Percentiles rank a stretch among this genome's conserved stretches.
Conservation (phyloP, 129 eudicot species). For the Pulicaria dysenterica region DNA sequence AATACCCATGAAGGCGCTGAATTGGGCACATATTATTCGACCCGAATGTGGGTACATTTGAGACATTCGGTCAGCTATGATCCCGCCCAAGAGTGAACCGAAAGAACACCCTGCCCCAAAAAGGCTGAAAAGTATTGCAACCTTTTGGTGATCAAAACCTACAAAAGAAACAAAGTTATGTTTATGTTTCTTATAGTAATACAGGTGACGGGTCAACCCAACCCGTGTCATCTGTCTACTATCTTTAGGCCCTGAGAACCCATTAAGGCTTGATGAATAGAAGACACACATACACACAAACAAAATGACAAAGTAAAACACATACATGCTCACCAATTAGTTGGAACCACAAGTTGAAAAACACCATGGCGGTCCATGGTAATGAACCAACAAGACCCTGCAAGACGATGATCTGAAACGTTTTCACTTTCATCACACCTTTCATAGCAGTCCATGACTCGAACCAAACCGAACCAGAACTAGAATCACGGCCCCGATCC, state of each 20-base stretch:
- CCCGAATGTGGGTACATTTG: conserved; percentile 78
- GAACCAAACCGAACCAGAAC: conserved; percentile 59
- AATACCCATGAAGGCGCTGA: conserved; percentile 91
- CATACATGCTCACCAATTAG: conserved; percentile 73
- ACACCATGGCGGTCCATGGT: conserved; percentile 98
- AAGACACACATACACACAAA: neutral
- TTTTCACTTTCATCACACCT: conserved; percentile 67
- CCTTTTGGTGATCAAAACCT: conserved; percentile 92
- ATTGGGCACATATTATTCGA: conserved; percentile 89
- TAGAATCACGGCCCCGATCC: conserved; percentile 39
- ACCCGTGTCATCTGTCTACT: conserved; percentile 1
- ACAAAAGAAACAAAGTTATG: neutral
- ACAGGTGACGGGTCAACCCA: neutral
- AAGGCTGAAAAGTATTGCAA: conserved; percentile 75
- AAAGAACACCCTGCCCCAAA: conserved; percentile 81
- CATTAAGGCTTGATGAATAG: neutral
- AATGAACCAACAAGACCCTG: conserved; percentile 95
- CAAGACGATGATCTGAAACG: conserved; percentile 92
- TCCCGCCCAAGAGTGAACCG: conserved; percentile 85
- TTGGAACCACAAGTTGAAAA: conserved; percentile 90
- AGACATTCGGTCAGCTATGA: conserved; percentile 75
- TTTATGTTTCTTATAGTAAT: neutral
- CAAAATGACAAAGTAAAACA: neutral
- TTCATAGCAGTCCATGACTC: conserved; percentile 93
- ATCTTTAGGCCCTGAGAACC: neutral